phyloP scores from a whole-genome alignment of 768 basidiomycete species.

The Cubamyces sp. region DNA sequence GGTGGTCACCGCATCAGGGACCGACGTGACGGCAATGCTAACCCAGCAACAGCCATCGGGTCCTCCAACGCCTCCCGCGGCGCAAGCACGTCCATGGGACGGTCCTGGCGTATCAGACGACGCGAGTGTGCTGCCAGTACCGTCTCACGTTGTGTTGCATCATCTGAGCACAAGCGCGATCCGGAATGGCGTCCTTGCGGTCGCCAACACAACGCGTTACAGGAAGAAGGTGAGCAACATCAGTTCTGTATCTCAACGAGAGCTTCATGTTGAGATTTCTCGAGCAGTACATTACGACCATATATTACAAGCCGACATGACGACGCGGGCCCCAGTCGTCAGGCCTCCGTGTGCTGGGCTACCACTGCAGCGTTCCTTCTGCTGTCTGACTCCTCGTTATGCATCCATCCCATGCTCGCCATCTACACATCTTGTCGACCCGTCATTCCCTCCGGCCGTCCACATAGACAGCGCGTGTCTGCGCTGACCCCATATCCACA shows the following conservation, averaged over 20 bases:
- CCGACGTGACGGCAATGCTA: slow-evolving; percentile 32
- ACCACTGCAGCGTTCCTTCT: not conserved
- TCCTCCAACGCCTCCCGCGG: slow-evolving; percentile 26
- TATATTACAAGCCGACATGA: slow-evolving; percentile 77
- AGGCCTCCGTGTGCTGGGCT: not conserved
- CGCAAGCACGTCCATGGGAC: slow-evolving; percentile 19
- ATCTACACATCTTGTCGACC: slow-evolving; percentile 8
- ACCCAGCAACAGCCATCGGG: slow-evolving; percentile 24
- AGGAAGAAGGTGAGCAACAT: slow-evolving; percentile 70
- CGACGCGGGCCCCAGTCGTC: not conserved
- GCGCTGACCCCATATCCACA: not conserved
- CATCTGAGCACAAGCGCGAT: slow-evolving; percentile 97
- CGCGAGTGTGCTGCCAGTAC: slow-evolving; percentile 87
- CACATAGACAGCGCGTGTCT: slow-evolving; percentile 1
- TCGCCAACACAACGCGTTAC: slow-evolving; percentile 91
- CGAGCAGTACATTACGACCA: slow-evolving; percentile 78
- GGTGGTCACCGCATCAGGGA: slow-evolving; percentile 38
- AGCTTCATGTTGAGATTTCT: slow-evolving; percentile 18
- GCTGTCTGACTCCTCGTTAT: not conserved
- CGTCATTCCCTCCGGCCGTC: slow-evolving; percentile 4
- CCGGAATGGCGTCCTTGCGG: slow-evolving; percentile 88
- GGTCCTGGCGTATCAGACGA: slow-evolving; percentile 71
- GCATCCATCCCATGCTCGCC: not conserved
- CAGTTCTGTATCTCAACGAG: not conserved
- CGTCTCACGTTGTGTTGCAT: slow-evolving; percentile 91